phyloP scores from a whole-genome alignment of 371 early-diverging fungal genomes.

The Rhizomucor miehei region DNA sequence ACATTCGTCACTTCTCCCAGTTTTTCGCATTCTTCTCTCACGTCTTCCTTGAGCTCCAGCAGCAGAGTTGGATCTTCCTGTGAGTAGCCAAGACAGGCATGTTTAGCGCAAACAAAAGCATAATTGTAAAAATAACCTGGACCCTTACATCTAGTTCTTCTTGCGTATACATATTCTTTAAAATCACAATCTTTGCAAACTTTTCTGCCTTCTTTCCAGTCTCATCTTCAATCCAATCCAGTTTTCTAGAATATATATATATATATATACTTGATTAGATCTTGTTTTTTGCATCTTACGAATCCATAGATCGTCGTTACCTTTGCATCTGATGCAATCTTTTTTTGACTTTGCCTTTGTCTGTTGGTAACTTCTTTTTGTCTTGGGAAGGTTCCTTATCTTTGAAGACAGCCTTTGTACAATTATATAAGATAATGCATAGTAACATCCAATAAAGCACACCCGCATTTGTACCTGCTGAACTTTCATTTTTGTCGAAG shows the following conservation, averaged over 20 bases:
- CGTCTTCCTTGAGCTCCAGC: constrained; percentile 91
- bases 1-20: constrained; percentile 93
- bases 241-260: constrained; percentile 54
- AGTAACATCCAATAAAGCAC: no score
- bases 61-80: constrained; percentile 83
- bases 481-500: constrained; percentile 63
- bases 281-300: no score
- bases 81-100: no score
- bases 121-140: neutral
- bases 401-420: constrained; percentile 67
- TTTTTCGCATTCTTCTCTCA: constrained; percentile 90
- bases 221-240: constrained; percentile 91
- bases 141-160: constrained; percentile 76
- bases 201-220: constrained; percentile 69
- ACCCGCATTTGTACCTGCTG: constrained; percentile 46
- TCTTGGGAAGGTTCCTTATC: constrained; percentile 45
- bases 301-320: constrained; percentile 26
- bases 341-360: constrained; percentile 62
- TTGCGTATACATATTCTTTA: constrained; percentile 92
- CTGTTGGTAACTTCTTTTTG: constrained; percentile 36
- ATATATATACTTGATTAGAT: no score
- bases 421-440: no score
- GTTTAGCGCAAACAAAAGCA: neutral
- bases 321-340: constrained; percentile 71
- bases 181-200: constrained; percentile 78